phyloP scores from a whole-genome alignment of 495 filamentous ascomycete genomes.

The Hypoxylon rickii region DNA sequence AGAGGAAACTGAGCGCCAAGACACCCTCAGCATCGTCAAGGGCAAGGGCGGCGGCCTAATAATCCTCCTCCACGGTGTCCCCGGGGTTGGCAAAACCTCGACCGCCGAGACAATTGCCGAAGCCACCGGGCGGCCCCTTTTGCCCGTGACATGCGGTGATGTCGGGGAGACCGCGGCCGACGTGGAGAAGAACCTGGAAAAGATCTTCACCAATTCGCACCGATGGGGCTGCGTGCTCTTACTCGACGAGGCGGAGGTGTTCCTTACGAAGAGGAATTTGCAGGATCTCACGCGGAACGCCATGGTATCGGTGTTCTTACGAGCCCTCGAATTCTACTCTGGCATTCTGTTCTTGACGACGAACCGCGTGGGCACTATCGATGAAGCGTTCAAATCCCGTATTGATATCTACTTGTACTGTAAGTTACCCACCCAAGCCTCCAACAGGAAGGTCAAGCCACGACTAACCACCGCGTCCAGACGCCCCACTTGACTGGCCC shows the following conservation, averaged over 20 bases:
- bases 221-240: constrained; percentile 58
- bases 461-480: constrained; percentile 36
- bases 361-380: constrained; percentile 47
- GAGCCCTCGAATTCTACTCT: constrained; percentile 62
- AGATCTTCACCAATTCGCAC: constrained; percentile 50
- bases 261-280: constrained; percentile 41
- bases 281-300: constrained; percentile 62
- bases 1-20: constrained; percentile 26
- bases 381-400: constrained; percentile 46
- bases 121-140: constrained; percentile 49
- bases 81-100: constrained; percentile 62
- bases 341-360: constrained; percentile 59
- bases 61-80: constrained; percentile 55
- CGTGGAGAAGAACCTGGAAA: constrained; percentile 41
- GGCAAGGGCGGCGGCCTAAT: constrained; percentile 55
- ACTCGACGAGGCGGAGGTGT: constrained; percentile 26
- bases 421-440: no score
- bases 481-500: constrained; percentile 68
- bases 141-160: constrained; percentile 56
- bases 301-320: constrained; percentile 74
- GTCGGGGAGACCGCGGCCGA: constrained; percentile 46
- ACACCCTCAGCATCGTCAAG: constrained; percentile 40
- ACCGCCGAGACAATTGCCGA: constrained; percentile 57
- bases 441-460: no score
- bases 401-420: constrained; percentile 50